These are phyloP conservation scores for Beverwykella pulmonaria DNA, from an alignment of 495 filamentous ascomycete genomes.

Conservation along the genomic window DNA sequence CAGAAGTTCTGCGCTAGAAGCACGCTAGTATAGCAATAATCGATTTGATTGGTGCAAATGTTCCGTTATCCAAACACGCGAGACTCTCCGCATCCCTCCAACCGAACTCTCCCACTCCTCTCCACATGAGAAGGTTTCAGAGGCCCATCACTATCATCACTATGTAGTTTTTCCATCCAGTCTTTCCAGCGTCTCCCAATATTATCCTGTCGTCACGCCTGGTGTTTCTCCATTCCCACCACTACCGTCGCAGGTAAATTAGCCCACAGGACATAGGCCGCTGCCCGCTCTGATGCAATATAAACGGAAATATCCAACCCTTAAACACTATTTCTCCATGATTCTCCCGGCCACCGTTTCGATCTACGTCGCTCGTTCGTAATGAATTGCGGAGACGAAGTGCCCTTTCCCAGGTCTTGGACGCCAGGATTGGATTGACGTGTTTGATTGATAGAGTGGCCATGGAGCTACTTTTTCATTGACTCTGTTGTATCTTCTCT, in stretches of 20 bases:
- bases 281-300: conserved; percentile 2
- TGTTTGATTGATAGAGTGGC: background rate
- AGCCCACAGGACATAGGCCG: background rate
- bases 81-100: too few species aligned
- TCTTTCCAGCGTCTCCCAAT: too few species aligned
- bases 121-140: too few species aligned
- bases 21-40: too few species aligned
- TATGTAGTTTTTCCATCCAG: too few species aligned
- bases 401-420: background rate
- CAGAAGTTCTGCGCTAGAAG: too few species aligned
- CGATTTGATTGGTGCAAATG: too few species aligned
- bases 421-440: background rate
- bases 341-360: conserved; percentile 1
- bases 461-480: background rate
- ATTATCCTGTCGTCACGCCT: background rate
- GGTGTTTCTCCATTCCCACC: background rate
- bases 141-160: too few species aligned
- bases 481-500: background rate
- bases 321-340: background rate
- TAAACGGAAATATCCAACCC: background rate
- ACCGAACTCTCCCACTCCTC: too few species aligned
- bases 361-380: background rate
- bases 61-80: too few species aligned
- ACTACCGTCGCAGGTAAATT: background rate
- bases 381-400: background rate